phyloP scores from a whole-genome alignment of 192 early-diverging fungal species.

The Coemansia sp. region DNA sequence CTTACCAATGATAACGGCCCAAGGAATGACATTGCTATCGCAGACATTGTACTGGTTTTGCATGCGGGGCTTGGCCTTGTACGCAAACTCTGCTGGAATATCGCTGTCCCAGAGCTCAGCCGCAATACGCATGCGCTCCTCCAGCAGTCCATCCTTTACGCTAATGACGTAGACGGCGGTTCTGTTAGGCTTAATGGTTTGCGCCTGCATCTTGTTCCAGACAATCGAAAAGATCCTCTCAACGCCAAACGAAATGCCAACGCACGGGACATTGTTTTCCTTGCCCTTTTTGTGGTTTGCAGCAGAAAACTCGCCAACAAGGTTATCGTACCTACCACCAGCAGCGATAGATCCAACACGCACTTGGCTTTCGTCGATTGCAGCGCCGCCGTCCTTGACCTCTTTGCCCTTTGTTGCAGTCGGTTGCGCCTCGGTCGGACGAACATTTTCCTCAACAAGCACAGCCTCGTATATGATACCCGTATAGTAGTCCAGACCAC shows the following conservation, averaged over 20 bases:
- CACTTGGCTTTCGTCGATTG: constrained; percentile 69
- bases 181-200: constrained; percentile 71
- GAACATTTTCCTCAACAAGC: constrained; percentile 46
- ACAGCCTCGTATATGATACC: constrained; percentile 99
- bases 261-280: constrained; percentile 79
- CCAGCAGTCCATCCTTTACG: constrained; percentile 75
- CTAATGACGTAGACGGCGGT: constrained; percentile 86
- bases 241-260: constrained; percentile 93
- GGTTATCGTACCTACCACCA: constrained; percentile 95
- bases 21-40: constrained; percentile 85
- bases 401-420: constrained; percentile 11
- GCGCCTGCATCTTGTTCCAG: constrained; percentile 58
- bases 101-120: constrained; percentile 90
- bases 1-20: constrained; percentile 84
- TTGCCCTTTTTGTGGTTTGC: constrained; percentile 59
- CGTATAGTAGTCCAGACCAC: constrained; percentile 98
- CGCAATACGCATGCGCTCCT: constrained; percentile 85
- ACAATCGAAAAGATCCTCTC: constrained; percentile 93
- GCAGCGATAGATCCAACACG: constrained; percentile 96
- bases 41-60: constrained; percentile 77
- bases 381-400: constrained; percentile 17
- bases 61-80: constrained; percentile 87
- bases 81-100: constrained; percentile 86
- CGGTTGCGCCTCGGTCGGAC: constrained; percentile 26
- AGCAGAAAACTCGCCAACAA: constrained; percentile 92